These are phyloP conservation scores for Phytopythium sindhum DNA, from an alignment of 352 stramenopile genomes.

Conservation along the genomic window DNA sequence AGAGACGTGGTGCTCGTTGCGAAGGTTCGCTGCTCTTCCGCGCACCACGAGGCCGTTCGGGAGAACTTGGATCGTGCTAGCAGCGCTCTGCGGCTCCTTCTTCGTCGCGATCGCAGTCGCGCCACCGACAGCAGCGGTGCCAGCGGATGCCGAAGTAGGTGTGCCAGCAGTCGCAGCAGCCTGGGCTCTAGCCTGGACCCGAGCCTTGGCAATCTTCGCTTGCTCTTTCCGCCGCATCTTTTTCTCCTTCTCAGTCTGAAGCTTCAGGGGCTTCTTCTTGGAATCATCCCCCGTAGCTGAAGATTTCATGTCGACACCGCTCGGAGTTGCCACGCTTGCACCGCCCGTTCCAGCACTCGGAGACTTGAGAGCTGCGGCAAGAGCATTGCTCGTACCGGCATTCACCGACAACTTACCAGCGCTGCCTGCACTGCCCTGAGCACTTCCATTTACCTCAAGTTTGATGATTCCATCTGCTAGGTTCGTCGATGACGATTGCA, in stretches of 20 bases:
- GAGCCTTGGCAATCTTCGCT: conserved; percentile 72
- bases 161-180: conserved; percentile 15
- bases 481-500: background rate
- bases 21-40: conserved; percentile 58
- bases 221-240: conserved; percentile 82
- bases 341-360: background rate
- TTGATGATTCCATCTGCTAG: conserved; percentile 4
- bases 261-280: conserved; percentile 77
- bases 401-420: conserved; percentile 8
- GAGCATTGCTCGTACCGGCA: conserved; percentile 1
- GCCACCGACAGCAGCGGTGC: background rate
- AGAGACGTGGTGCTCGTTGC: conserved; percentile 49
- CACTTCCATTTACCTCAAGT: conserved; percentile 1
- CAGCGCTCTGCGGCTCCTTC: background rate
- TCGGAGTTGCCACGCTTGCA: background rate
- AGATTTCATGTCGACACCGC: background rate
- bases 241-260: conserved; percentile 86
- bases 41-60: conserved; percentile 73
- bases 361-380: conserved; percentile 16
- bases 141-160: background rate
- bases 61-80: conserved; percentile 15
- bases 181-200: conserved; percentile 68
- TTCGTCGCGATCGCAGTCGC: background rate
- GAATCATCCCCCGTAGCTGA: conserved; percentile 17
- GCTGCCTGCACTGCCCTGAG: background rate